These are phyloP conservation scores for Brettanomyces naardenensis DNA, from an alignment of 805 yeast genomes.

Conservation along the genomic window DNA sequence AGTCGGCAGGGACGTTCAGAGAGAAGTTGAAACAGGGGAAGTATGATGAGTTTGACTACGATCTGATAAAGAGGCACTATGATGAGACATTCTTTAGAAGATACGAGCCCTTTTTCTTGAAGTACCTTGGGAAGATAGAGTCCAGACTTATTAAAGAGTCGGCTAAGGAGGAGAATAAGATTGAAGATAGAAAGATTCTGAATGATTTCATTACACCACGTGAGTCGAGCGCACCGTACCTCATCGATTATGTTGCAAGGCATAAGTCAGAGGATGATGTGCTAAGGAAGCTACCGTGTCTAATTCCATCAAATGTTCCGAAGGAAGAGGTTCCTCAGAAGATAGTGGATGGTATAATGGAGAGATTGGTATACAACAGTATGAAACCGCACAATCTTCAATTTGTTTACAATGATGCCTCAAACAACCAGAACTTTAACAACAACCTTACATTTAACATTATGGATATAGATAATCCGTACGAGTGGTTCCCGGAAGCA, in stretches of 20 bases:
- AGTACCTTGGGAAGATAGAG: slow-evolving; percentile 1
- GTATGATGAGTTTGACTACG: slow-evolving; percentile 5
- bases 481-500: slow-evolving; percentile 81
- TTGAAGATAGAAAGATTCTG: background rate
- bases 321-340: slow-evolving; percentile 4
- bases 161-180: background rate
- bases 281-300: background rate
- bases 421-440: slow-evolving; percentile 26
- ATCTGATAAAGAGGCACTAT: slow-evolving; percentile 7
- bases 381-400: slow-evolving; percentile 24
- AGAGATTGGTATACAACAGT: slow-evolving; percentile 20
- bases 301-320: background rate
- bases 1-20: slow-evolving; percentile 8
- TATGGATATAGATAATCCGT: slow-evolving; percentile 49
- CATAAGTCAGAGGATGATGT: background rate
- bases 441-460: slow-evolving; percentile 27
- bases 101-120: background rate
- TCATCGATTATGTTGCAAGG: background rate
- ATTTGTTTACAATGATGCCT: slow-evolving; percentile 20
- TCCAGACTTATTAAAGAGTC: background rate
- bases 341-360: slow-evolving; percentile 18
- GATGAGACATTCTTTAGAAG: slow-evolving; percentile 6
- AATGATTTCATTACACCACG: background rate
- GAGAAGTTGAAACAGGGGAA: slow-evolving; percentile 4
- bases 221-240: background rate